Conservation (phyloP, 1,139 yeast species). For the Yamadazyma friedrichii region DNA sequence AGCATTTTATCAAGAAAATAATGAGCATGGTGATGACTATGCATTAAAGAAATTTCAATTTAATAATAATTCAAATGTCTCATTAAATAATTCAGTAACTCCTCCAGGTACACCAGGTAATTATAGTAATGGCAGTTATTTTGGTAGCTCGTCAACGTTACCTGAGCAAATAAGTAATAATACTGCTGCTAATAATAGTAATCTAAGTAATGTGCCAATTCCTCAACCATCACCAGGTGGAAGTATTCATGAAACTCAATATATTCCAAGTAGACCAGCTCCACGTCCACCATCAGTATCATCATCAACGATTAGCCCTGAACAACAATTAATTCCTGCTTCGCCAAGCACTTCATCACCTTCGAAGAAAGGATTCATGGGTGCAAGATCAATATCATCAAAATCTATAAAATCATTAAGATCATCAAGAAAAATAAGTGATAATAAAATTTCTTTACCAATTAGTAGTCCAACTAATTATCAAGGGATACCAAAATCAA, state of each 20-base stretch:
- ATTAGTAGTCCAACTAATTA: background rate
- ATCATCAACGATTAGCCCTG: constrained; percentile 9
- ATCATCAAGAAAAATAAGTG: constrained; percentile 21
- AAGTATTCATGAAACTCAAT: constrained; percentile 37
- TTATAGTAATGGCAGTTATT: constrained; percentile 8
- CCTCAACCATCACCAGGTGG: constrained; percentile 8
- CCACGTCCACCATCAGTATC: constrained; percentile 38
- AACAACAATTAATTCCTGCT: constrained; percentile 11
- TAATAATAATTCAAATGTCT: constrained; percentile 22
- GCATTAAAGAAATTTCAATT: constrained; percentile 73
- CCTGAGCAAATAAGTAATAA: constrained; percentile 8
- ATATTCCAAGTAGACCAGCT: constrained; percentile 68
- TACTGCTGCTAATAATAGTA: background rate
- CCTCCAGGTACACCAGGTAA: constrained; percentile 30
- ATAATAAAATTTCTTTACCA: constrained; percentile 21
- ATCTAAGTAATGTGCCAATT: background rate
- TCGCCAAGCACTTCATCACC: constrained; percentile 17
- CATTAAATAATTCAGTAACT: constrained; percentile 23
- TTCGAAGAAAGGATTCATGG: constrained; percentile 23
- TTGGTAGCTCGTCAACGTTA: background rate
- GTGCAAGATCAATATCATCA: constrained; percentile 37
- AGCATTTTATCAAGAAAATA: constrained; percentile 74
- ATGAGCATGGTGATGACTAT: constrained; percentile 63
- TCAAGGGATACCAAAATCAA: constrained; percentile 40
- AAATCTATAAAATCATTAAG: constrained; percentile 39